A percentile compares a stretch with the other conserved stretches of the same genome.
Conservation (phyloP, 2,329 filamentous ascomycete species). For the Ophiostoma triangulosporum region DNA sequence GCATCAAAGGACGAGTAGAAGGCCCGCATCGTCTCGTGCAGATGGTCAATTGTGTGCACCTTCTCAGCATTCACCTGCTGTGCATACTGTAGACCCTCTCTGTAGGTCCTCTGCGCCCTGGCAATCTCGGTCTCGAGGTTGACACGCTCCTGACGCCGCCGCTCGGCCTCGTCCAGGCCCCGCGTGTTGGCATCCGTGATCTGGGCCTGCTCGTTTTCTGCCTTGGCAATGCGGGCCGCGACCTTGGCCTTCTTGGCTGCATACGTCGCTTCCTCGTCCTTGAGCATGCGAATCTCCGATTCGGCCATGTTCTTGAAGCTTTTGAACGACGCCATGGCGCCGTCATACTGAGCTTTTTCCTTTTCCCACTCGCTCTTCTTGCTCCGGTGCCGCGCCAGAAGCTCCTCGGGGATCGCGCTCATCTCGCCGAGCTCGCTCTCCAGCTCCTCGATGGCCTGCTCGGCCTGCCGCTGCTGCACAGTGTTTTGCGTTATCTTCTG, state of each 20-base stretch:
- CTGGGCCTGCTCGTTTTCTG: constrained; percentile 57
- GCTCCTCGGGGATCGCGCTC: constrained; percentile 48
- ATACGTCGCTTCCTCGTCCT: constrained; percentile 48
- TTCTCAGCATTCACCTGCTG: constrained; percentile 25
- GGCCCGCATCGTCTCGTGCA: constrained; percentile 24
- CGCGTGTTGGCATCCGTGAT: constrained; percentile 56
- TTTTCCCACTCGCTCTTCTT: constrained; percentile 38
- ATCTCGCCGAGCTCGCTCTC: constrained; percentile 52
- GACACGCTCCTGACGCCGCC: constrained; percentile 37
- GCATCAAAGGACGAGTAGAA: constrained; percentile 30
- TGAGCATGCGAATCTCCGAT: constrained; percentile 46
- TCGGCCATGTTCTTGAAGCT: constrained; percentile 48
- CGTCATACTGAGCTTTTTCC: constrained; percentile 48
- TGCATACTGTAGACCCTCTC: constrained; percentile 25
- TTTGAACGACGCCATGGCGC: constrained; percentile 39
- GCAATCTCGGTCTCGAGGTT: constrained; percentile 33
- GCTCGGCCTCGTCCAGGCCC: constrained; percentile 50
- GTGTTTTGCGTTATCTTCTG: constrained; percentile 65
- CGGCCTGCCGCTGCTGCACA: constrained; percentile 54
- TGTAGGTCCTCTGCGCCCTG: constrained; percentile 31
- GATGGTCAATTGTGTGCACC: constrained; percentile 25
- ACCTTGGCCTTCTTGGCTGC: constrained; percentile 62
- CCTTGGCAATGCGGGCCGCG: constrained; percentile 54
- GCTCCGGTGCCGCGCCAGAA: constrained; percentile 42
- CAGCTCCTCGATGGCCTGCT: constrained; percentile 20